Conservation (phyloP, 2,329 filamentous ascomycete species). For the Aspergillus amoenus region DNA sequence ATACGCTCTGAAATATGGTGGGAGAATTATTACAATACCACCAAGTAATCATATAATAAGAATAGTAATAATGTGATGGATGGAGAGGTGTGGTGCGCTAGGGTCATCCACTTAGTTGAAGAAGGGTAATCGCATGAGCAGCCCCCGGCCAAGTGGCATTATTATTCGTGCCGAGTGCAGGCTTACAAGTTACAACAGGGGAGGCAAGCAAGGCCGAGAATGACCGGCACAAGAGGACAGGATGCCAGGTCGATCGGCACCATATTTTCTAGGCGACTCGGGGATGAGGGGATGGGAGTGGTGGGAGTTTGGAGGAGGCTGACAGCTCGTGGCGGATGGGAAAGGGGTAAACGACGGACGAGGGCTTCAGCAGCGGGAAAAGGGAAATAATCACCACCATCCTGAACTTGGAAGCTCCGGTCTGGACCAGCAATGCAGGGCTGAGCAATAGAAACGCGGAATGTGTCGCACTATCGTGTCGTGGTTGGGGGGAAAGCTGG, state of each 20-base stretch:
- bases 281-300: neutral
- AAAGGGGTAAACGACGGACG: constrained; percentile 5
- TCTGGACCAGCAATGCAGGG: constrained; percentile 21
- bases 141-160: neutral
- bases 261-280: neutral
- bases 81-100: neutral
- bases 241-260: neutral
- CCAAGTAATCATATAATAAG: neutral
- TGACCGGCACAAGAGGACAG: neutral
- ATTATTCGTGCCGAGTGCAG: neutral
- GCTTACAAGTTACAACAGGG: constrained; percentile 2
- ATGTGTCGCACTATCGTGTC: constrained; percentile 1
- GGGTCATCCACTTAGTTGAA: too few relatives aligned
- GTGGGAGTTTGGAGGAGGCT: neutral
- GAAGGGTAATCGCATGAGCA: neutral
- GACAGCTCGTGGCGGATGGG: neutral
- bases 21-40: neutral
- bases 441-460: constrained; percentile 9
- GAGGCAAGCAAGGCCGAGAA: neutral
- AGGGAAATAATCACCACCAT: constrained; percentile 3
- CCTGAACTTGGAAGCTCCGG: constrained; percentile 8
- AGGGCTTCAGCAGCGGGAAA: neutral
- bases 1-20: neutral
- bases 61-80: constrained; percentile 1
- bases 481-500: constrained; percentile 11